Evolutionary conservation across 805 yeast genomes (phyloP).

Genomic region (Spathaspora girioi): DNA sequence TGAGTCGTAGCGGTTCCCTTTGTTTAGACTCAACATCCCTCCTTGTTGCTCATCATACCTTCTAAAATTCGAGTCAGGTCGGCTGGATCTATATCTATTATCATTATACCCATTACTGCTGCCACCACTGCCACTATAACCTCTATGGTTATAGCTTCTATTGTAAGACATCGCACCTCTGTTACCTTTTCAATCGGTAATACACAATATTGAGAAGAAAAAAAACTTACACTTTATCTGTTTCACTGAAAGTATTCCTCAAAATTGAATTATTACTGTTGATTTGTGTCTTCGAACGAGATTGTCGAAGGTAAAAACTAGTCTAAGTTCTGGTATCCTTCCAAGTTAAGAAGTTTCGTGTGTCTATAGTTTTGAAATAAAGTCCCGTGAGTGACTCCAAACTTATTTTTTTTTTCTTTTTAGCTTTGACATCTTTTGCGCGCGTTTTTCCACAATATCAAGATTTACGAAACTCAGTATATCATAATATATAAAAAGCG

Average conservation of each 20-base stretch:
- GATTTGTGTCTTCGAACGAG: not conserved
- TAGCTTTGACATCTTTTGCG: not conserved
- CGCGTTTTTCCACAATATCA: not conserved
- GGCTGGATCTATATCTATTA: not conserved
- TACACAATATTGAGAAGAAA: not conserved
- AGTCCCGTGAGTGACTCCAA: not conserved
- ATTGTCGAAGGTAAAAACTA: not conserved
- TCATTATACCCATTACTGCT: conserved; percentile 2
- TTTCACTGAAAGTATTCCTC: not conserved
- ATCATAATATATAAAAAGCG: not conserved
- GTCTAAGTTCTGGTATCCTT: not conserved
- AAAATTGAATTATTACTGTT: not conserved
- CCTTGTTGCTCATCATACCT: not conserved
- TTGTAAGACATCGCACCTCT: conserved; percentile 3
- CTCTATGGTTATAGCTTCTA: conserved; percentile 3
- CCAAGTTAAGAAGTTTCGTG: not conserved
- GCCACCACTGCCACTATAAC: not conserved
- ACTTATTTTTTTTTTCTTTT: not conserved
- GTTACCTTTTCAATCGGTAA: not conserved
- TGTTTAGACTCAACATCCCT: not conserved
- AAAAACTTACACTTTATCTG: not conserved
- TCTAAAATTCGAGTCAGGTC: not conserved
- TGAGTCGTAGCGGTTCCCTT: not conserved
- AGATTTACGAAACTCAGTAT: not conserved
- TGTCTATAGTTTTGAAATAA: not conserved